Conservation (phyloP, 73 alveolate genomes). For the Blepharisma stoltei region DNA sequence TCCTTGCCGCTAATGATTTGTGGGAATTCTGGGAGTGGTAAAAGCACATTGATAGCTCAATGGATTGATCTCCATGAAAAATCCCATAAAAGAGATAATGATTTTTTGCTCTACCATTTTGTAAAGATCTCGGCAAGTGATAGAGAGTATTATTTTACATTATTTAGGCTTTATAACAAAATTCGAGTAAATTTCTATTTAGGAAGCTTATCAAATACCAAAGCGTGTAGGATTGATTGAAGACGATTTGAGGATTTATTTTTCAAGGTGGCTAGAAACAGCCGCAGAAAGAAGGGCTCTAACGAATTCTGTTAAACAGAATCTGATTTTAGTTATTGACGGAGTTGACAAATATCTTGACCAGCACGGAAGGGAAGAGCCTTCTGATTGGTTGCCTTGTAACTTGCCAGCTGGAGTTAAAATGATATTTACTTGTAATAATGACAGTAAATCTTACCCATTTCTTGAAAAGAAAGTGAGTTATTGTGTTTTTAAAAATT, state of each 20-base stretch:
- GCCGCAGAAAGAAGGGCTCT: slow-evolving; percentile 39
- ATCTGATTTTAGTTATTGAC: slow-evolving; percentile 45
- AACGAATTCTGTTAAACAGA: slow-evolving; percentile 33
- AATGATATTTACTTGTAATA: slow-evolving; percentile 38
- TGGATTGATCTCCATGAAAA: slow-evolving; percentile 35
- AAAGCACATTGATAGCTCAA: slow-evolving; percentile 32
- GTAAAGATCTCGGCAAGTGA: slow-evolving; percentile 47
- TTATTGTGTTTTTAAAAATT: too few relatives aligned
- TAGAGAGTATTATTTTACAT: slow-evolving; percentile 37
- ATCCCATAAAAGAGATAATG: slow-evolving; percentile 26
- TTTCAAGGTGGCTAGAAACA: slow-evolving; percentile 48
- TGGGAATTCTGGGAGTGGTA: slow-evolving; percentile 54
- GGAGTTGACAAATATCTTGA: slow-evolving; percentile 54
- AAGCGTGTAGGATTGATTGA: slow-evolving; percentile 50
- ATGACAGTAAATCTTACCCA: slow-evolving; percentile 40
- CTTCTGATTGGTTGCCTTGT: slow-evolving; percentile 63
- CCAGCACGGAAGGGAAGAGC: slow-evolving; percentile 38
- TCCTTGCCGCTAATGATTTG: slow-evolving; percentile 40
- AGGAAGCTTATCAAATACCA: slow-evolving; percentile 36
- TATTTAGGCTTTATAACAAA: slow-evolving; percentile 39
- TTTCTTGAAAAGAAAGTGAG: slow-evolving; percentile 36
- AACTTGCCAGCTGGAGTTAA: slow-evolving; percentile 51
- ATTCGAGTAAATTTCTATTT: slow-evolving; percentile 1
- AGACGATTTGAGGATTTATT: slow-evolving; percentile 47
- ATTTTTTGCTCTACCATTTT: slow-evolving; percentile 36